Evolutionary conservation across 1,284 basidiomycete species (phyloP).

Genomic region (Inonotus obliquus): DNA sequence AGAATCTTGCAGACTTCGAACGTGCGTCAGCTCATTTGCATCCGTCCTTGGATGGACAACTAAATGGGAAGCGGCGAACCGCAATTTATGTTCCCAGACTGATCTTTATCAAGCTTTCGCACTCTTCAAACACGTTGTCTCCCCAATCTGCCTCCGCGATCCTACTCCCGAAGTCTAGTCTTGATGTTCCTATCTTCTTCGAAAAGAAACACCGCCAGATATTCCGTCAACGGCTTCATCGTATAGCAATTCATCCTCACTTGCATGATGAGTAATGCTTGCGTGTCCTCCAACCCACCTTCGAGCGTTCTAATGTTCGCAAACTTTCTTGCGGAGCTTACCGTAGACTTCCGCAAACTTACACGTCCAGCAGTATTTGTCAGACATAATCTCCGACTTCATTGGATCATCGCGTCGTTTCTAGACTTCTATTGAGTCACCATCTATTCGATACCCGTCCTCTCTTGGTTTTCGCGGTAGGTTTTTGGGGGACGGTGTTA

Average conservation of each 20-base stretch:
- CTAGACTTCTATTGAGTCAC: background rate
- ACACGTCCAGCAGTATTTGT: background rate
- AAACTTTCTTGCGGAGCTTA: background rate
- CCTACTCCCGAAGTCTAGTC: background rate
- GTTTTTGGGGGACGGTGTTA: too few species aligned
- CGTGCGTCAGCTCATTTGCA: constrained; percentile 5
- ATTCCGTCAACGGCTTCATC: background rate
- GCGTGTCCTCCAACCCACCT: background rate
- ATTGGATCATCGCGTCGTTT: background rate
- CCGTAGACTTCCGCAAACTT: background rate
- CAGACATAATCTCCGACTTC: background rate
- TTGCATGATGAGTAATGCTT: background rate
- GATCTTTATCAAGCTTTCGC: constrained; percentile 9
- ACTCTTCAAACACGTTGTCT: background rate
- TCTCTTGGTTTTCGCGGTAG: background rate
- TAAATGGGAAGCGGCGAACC: background rate
- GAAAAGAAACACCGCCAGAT: background rate
- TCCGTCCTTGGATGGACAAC: too few species aligned
- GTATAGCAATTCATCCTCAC: constrained; percentile 1
- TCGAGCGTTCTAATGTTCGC: background rate
- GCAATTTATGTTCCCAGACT: constrained; percentile 2
- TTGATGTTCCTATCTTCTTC: background rate
- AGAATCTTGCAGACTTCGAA: background rate
- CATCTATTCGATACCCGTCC: background rate
- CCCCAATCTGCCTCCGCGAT: background rate